Evolutionary conservation across 164 flowering plant species (phyloP).

Genomic region (Berberis thunbergii): DNA sequence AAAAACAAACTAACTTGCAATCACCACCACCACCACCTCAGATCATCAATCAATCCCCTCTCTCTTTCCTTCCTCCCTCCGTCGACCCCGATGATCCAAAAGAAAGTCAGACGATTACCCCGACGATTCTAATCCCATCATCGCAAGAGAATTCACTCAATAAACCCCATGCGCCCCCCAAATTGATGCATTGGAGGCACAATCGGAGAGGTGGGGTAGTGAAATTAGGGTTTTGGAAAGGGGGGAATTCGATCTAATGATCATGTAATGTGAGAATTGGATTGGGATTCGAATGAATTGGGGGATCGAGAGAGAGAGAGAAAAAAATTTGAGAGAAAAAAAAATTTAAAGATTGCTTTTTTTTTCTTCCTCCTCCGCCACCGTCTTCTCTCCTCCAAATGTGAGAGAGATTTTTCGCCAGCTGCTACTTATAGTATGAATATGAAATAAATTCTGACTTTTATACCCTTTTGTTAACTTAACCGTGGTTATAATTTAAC

Average conservation of each 20-base stretch:
- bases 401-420: slow-evolving; percentile 5
- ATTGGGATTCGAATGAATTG: slow-evolving; percentile 2
- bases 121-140: slow-evolving; percentile 65
- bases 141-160: neutral
- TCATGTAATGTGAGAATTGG: too few species aligned
- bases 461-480: slow-evolving; percentile 1
- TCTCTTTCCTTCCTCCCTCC: slow-evolving; percentile 1
- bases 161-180: neutral
- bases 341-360: neutral
- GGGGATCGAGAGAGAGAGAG: neutral
- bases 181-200: neutral
- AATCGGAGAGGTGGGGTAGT: neutral
- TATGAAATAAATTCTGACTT: neutral
- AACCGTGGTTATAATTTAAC: slow-evolving; percentile 6
- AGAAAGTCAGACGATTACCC: slow-evolving; percentile 23
- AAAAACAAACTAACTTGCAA: too few species aligned
- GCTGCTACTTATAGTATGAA: slow-evolving; percentile 2
- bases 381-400: slow-evolving; percentile 8
- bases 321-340: neutral
- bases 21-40: too few species aligned
- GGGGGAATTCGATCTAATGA: neutral
- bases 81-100: slow-evolving; percentile 2
- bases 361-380: slow-evolving; percentile 1
- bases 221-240: slow-evolving; percentile 3
- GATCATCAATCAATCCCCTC: neutral